A percentile compares a stretch with the other conserved stretches of the same genome.
Conservation (phyloP, 108 stramenopile species). For the Discostella pseudostelligera region DNA sequence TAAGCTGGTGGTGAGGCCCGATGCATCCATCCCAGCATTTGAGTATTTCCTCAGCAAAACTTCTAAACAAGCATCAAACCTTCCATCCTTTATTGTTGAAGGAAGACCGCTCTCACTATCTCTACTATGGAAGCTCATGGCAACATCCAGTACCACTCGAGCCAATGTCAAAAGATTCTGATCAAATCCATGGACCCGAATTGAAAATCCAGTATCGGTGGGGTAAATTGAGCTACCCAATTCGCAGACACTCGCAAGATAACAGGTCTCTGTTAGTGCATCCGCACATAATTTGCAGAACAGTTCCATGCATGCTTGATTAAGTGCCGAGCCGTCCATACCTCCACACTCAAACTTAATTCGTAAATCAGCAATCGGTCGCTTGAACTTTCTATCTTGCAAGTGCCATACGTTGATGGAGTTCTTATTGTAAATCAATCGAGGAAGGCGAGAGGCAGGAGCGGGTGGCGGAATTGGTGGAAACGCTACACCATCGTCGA, state of each 20-base stretch:
- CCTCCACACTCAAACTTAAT: slow-evolving; percentile 58
- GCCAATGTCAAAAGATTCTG: slow-evolving; percentile 72
- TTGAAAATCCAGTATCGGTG: slow-evolving; percentile 66
- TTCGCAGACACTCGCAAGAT: slow-evolving; percentile 76
- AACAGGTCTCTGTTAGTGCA: slow-evolving; percentile 64
- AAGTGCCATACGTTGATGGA: slow-evolving; percentile 74
- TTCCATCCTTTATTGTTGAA: slow-evolving; percentile 43
- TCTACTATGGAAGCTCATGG: slow-evolving; percentile 64
- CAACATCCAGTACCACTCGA: slow-evolving; percentile 43
- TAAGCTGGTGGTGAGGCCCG: slow-evolving; percentile 46
- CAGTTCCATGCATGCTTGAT: slow-evolving; percentile 72
- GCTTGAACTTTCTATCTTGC: slow-evolving; percentile 80
- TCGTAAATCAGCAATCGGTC: slow-evolving; percentile 81
- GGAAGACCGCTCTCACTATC: slow-evolving; percentile 46
- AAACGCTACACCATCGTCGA: slow-evolving; percentile 61
- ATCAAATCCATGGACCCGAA: slow-evolving; percentile 79
- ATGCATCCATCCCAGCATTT: slow-evolving; percentile 72
- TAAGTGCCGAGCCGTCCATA: slow-evolving; percentile 64
- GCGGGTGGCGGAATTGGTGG: slow-evolving; percentile 75
- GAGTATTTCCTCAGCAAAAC: slow-evolving; percentile 52
- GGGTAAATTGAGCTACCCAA: slow-evolving; percentile 56
- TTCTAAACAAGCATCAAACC: slow-evolving; percentile 77
- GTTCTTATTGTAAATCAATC: slow-evolving; percentile 60
- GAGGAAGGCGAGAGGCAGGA: slow-evolving; percentile 59
- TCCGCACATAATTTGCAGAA: slow-evolving; percentile 68